Percentiles rank a stretch among this genome's conserved stretches.
Conservation (phyloP, 2,329 filamentous ascomycete genomes). For the Ophiostoma ips region DNA sequence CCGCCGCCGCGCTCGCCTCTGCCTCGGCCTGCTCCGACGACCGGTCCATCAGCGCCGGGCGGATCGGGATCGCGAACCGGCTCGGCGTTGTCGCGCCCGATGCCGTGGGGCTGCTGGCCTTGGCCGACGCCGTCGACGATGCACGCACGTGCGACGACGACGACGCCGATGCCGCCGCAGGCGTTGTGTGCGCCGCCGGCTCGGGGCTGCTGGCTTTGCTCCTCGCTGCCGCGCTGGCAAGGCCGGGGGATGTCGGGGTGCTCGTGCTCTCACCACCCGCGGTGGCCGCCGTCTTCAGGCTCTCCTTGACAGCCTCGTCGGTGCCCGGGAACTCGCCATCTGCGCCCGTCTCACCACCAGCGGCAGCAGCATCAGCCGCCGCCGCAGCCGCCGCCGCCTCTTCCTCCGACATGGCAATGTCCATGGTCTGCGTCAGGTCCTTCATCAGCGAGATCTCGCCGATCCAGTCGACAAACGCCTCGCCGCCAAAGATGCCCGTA, state of each 20-base stretch:
- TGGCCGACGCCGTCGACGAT: slow-evolving; percentile 14
- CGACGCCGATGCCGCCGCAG: no score
- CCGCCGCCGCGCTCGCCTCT: slow-evolving; percentile 45
- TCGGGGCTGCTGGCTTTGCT: neutral
- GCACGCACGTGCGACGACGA: no score
- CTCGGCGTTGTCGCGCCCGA: slow-evolving; percentile 27
- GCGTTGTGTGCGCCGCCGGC: neutral
- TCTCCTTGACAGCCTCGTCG: slow-evolving; percentile 37
- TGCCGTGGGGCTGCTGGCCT: slow-evolving; percentile 23
- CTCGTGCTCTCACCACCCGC: slow-evolving; percentile 17
- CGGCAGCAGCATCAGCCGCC: slow-evolving; percentile 20
- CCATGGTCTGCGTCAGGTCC: slow-evolving; percentile 95
- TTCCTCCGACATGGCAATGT: slow-evolving; percentile 77
- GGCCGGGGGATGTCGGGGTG: neutral
- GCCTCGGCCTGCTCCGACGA: slow-evolving; percentile 63
- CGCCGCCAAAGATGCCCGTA: slow-evolving; percentile 93
- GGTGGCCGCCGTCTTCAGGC: slow-evolving; percentile 29
- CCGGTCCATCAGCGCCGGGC: slow-evolving; percentile 77
- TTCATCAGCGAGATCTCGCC: slow-evolving; percentile 98
- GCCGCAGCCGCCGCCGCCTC: slow-evolving; percentile 27
- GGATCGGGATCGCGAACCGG: slow-evolving; percentile 49
- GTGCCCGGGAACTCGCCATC: slow-evolving; percentile 43
- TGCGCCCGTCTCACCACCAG: slow-evolving; percentile 10
- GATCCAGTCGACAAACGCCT: slow-evolving; percentile 91
- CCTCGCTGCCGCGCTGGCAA: slow-evolving; percentile 10